Evolutionary conservation across 2,329 filamentous ascomycete genomes (phyloP).

Genomic region (Exophiala sp.): DNA sequence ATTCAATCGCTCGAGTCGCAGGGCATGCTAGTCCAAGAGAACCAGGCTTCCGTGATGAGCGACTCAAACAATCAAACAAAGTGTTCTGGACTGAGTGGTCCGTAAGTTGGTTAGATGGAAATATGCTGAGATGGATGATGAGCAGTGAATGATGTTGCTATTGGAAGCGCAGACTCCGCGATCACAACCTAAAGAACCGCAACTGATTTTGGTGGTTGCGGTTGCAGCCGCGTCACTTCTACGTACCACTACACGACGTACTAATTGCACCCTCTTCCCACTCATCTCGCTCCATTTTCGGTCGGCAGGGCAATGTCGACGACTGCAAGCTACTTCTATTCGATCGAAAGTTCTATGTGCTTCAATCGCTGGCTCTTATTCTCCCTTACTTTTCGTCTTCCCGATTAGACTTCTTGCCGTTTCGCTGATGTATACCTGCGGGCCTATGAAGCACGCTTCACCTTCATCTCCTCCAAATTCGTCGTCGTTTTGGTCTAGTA

Average conservation of each 20-base stretch:
- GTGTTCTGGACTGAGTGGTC: too few species aligned
- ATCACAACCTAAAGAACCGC: neutral
- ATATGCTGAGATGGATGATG: neutral
- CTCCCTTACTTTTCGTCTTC: slow-evolving; percentile 51
- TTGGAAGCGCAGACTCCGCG: neutral
- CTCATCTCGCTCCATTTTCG: neutral
- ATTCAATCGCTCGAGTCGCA: neutral
- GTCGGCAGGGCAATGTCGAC: too few species aligned
- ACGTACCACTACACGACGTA: neutral
- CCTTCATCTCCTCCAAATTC: slow-evolving; percentile 40
- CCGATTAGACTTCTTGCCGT: slow-evolving; percentile 62
- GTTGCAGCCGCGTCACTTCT: neutral
- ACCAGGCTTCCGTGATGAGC: neutral
- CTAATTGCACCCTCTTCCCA: neutral
- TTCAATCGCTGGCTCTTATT: neutral
- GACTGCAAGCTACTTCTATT: too few species aligned
- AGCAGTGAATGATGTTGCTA: neutral
- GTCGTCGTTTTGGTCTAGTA: slow-evolving; percentile 21
- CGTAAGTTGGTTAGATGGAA: too few species aligned
- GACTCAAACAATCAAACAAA: too few species aligned
- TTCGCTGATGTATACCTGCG: slow-evolving; percentile 59
- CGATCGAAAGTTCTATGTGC: neutral
- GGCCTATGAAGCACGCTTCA: slow-evolving; percentile 50
- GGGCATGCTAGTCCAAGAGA: neutral
- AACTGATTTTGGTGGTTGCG: neutral